phyloP scores from a whole-genome alignment of 2,329 filamentous ascomycete species.

The Dactylellina cionopaga region DNA sequence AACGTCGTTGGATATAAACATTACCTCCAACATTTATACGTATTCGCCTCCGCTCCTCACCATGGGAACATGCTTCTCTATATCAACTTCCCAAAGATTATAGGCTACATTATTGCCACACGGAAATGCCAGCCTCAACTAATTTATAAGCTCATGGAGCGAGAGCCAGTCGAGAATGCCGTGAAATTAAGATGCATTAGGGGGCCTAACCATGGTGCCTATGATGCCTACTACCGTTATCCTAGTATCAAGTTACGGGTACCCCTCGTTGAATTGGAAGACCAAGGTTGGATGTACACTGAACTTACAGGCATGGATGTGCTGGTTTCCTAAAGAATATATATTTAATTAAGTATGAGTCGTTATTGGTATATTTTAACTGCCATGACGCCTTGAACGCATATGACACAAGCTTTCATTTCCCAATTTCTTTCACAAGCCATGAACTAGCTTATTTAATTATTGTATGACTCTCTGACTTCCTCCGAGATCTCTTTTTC shows the following conservation, averaged over 20 bases:
- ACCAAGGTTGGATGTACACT: conserved; percentile 28
- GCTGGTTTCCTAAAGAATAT: conserved; percentile 1
- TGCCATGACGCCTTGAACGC: too few relatives aligned
- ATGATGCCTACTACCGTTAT: neutral
- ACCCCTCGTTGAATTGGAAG: neutral
- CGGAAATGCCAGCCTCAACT: neutral
- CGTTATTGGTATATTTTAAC: too few relatives aligned
- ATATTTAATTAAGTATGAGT: too few relatives aligned
- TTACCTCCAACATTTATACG: neutral
- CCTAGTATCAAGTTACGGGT: conserved; percentile 7
- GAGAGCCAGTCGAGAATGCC: neutral
- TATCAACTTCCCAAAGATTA: neutral
- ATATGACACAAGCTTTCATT: too few relatives aligned
- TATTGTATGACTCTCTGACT: neutral
- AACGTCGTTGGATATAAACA: neutral
- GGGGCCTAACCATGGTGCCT: neutral
- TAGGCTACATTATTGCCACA: neutral
- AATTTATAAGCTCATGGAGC: neutral
- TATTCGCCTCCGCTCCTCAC: too few relatives aligned
- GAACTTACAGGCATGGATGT: conserved; percentile 18
- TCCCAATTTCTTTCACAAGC: too few relatives aligned
- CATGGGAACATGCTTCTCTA: neutral
- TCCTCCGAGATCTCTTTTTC: too few relatives aligned
- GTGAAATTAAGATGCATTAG: neutral
- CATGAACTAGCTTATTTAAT: neutral